Percentiles rank a stretch among this genome's conserved stretches.
Conservation (phyloP, 2,329 filamentous ascomycete genomes). For the Fusarium lyarnte region DNA sequence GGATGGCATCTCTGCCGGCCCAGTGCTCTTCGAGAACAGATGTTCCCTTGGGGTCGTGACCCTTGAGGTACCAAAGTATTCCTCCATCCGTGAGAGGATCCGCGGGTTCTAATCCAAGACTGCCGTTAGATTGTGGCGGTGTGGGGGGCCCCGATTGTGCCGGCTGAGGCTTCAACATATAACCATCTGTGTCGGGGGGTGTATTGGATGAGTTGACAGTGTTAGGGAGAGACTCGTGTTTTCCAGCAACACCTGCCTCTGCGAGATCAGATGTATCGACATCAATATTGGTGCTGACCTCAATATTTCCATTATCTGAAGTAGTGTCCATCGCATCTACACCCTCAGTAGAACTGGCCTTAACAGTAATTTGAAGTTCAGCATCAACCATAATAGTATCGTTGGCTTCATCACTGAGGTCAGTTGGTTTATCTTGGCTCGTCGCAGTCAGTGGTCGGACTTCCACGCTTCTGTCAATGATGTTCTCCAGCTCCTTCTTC, state of each 20-base stretch:
- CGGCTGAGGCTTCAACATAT: conserved; percentile 46
- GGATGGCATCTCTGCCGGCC: conserved; percentile 71
- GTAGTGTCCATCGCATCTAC: conserved; percentile 50
- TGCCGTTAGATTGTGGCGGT: conserved; percentile 72
- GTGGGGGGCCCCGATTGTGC: conserved; percentile 65
- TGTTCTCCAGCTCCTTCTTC: conserved; percentile 76
- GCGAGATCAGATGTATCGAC: conserved; percentile 56
- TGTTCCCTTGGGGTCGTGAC: conserved; percentile 82
- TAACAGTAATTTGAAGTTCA: conserved; percentile 58
- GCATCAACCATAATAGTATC: conserved; percentile 65
- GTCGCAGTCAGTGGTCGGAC: conserved; percentile 52
- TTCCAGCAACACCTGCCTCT: conserved; percentile 42
- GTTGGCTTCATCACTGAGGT: conserved; percentile 52
- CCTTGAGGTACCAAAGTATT: conserved; percentile 86
- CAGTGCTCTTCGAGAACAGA: conserved; percentile 77
- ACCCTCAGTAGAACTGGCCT: conserved; percentile 41
- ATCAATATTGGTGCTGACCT: conserved; percentile 58
- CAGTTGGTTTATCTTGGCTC: conserved; percentile 51
- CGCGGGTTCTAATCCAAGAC: conserved; percentile 58
- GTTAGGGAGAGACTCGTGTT: conserved; percentile 38
- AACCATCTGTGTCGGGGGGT: conserved; percentile 60
- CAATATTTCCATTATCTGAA: conserved; percentile 54
- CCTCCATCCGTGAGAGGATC: conserved; percentile 77
- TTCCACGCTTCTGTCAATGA: conserved; percentile 75
- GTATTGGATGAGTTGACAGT: conserved; percentile 50